Evolutionary conservation across 805 yeast genomes (phyloP), one percentile per base, ranked within the genome.

Genomic region (Lipomyces spencermartinsiae): DNA sequence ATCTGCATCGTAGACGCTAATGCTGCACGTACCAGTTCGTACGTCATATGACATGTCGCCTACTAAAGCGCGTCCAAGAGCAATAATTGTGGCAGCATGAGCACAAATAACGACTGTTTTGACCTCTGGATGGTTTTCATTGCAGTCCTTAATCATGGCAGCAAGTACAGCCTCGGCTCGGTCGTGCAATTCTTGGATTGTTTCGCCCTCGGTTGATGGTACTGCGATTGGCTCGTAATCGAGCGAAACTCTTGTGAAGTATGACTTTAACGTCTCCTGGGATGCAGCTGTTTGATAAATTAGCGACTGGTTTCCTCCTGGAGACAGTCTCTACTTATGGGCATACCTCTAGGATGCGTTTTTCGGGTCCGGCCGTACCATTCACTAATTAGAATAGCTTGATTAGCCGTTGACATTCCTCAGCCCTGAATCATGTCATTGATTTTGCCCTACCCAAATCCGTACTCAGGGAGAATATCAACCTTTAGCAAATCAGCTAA

Each of bases 61-160:
- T 74, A 90, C 75, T 16, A 94, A 80, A 0, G 90, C 84, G 86
- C 92, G 86, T 3, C 97, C 97, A 19, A 94, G 80, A 0, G 96
- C 93, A 68, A 93, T 92, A 77, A 92, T 92, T 4, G 96, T 85
- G 2, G 98, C 98, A 0, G 98, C 99, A 79, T 95, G 98, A 3
- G 97, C 88, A 34, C 92, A 88, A n/a, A 94, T 80, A 29, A 95
- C 74, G 7, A 95, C 81, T 0, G 87, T 82, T 49, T 87, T 86
- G 39, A 87, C 80, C 1, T 86, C 80, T 0, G 97, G 96, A 73
- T 80, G 84, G 67, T 83, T 80, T 7, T 74, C 67, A 70, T 89
- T 89, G 63, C 91, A 82, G 61, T 80, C 81, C 1, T 88, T 86
- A 1, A 92, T 78, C 72, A 94, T 87, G 46, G 75, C 75, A 0